Percentiles rank a stretch among this genome's conserved stretches.
phyloP scores from a whole-genome alignment of 257 asterid genomes.

The Solanum verrucosum region DNA sequence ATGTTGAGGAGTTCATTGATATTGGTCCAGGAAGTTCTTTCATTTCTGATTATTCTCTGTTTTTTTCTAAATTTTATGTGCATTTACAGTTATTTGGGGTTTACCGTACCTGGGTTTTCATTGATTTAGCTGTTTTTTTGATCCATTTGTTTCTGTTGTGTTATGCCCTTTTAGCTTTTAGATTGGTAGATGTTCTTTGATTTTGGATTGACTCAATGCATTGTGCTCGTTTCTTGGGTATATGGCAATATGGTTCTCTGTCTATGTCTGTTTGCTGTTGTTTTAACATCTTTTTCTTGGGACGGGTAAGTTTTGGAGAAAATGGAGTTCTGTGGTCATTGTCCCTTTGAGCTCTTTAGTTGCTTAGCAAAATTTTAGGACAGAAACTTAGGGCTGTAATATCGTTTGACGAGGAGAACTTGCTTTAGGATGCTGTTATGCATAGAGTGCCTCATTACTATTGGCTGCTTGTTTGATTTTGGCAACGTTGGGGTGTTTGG shows the following conservation, averaged over 20 bases:
- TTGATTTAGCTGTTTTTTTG: not conserved
- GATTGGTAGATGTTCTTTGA: not conserved
- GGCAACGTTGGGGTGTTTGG: not conserved
- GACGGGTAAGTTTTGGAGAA: not conserved
- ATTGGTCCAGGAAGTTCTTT: not conserved
- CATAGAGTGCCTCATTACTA: not conserved
- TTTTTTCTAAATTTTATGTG: not conserved
- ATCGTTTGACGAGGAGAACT: not conserved
- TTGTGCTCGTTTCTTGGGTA: not conserved
- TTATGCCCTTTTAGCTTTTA: not conserved
- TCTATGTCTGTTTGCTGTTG: not conserved
- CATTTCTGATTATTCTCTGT: not conserved
- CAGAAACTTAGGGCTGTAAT: not conserved
- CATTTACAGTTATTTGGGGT: not conserved
- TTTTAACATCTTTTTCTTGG: not conserved
- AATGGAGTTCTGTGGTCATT: not conserved
- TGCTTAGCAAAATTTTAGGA: not conserved
- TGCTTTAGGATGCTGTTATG: not conserved
- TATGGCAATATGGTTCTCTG: not conserved
- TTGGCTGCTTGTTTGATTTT: not conserved
- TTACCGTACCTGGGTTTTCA: not conserved
- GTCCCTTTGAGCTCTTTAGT: not conserved
- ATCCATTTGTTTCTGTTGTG: not conserved
- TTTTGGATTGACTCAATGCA: not conserved
- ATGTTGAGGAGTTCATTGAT: not conserved